Conservation (phyloP, 1,284 basidiomycete species). For the Mycosarcoma maydis region DNA sequence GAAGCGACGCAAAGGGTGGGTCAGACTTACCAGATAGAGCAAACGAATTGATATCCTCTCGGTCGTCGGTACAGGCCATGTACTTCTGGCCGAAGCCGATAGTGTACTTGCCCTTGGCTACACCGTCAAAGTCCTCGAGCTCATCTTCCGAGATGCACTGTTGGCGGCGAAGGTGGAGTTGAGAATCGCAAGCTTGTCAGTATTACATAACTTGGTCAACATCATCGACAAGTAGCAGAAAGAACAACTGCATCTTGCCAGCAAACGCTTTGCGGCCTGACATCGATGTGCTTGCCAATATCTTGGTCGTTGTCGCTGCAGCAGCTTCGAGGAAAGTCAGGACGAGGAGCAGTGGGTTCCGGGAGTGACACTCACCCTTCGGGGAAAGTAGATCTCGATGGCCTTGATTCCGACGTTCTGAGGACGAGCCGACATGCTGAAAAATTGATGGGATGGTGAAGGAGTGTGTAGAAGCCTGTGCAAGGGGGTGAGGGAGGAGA, state of each 20-base stretch:
- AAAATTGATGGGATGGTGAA: conserved; percentile 9
- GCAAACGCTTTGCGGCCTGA: background rate
- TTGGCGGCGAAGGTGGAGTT: background rate
- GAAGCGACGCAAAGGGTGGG: background rate
- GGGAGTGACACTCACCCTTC: conserved; percentile 74
- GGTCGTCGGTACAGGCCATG: conserved; percentile 96
- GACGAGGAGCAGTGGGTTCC: background rate
- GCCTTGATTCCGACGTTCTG: conserved; percentile 91
- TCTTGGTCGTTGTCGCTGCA: background rate
- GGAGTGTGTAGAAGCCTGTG: conserved; percentile 27
- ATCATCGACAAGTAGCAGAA: too few species aligned
- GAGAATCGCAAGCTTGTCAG: too few species aligned
- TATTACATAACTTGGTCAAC: too few species aligned
- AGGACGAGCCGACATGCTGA: conserved; percentile 72
- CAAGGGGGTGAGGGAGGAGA: background rate
- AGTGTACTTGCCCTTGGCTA: conserved; percentile 96
- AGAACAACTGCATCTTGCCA: background rate
- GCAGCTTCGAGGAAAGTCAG: background rate
- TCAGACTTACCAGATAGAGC: conserved; percentile 81
- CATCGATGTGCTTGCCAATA: background rate
- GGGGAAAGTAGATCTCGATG: conserved; percentile 93
- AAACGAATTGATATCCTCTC: conserved; percentile 98
- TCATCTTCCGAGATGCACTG: conserved; percentile 66
- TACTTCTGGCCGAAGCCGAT: conserved; percentile 97
- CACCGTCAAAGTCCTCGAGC: conserved; percentile 89